These are phyloP conservation scores for Achaetomium macrosporum DNA, from an alignment of 2,329 filamentous ascomycete species.

Conservation along the genomic window DNA sequence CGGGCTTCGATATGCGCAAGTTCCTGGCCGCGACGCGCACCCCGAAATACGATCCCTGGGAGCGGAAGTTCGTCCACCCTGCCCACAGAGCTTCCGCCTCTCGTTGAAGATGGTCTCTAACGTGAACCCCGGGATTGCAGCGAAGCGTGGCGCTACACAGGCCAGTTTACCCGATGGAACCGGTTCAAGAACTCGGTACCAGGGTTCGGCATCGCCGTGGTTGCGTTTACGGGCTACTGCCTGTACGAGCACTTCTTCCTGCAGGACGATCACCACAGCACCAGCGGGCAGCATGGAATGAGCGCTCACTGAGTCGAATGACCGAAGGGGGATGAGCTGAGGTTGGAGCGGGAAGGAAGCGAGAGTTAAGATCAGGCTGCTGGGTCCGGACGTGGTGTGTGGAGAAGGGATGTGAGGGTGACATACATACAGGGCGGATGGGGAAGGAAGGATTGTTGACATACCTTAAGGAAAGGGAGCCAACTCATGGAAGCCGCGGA, in stretches of 20 bases:
- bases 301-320: slow-evolving; percentile 46
- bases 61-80: slow-evolving; percentile 48
- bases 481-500: neutral
- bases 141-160: slow-evolving; percentile 91
- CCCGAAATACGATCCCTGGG: slow-evolving; percentile 61
- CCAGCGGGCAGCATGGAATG: slow-evolving; percentile 30
- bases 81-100: neutral
- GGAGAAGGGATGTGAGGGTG: neutral
- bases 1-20: slow-evolving; percentile 84
- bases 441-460: neutral
- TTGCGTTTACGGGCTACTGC: slow-evolving; percentile 86
- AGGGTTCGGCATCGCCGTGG: slow-evolving; percentile 84
- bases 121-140: slow-evolving; percentile 40
- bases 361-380: neutral
- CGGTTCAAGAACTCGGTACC: slow-evolving; percentile 84
- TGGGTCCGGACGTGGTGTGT: neutral
- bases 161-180: slow-evolving; percentile 81
- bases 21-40: slow-evolving; percentile 65
- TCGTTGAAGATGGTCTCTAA: neutral
- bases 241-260: slow-evolving; percentile 85
- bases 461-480: neutral
- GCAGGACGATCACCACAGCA: slow-evolving; percentile 56
- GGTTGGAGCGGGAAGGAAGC: neutral
- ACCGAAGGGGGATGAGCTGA: neutral
- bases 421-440: neutral